These are phyloP conservation scores for Kitagawia praeruptora DNA, from an alignment of 129 eudicot species.

Conservation along the genomic window DNA sequence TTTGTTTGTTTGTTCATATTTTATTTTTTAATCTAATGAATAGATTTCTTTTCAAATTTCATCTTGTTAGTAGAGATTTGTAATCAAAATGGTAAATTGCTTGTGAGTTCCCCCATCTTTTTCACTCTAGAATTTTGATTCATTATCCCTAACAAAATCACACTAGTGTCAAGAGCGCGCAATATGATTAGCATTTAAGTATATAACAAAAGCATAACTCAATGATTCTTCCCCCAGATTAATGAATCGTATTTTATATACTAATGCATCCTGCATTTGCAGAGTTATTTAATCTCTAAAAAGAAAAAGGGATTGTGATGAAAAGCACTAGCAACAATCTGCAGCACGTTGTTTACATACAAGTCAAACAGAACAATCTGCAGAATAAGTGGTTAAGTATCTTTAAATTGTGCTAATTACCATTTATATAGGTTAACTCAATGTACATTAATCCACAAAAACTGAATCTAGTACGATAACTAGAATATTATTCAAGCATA, in stretches of 20 bases:
- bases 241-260: not conserved
- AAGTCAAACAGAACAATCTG: not conserved
- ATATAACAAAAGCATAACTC: not conserved
- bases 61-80: too few relatives aligned
- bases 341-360: not conserved
- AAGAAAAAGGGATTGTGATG: not conserved
- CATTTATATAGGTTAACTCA: not conserved
- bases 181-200: not conserved
- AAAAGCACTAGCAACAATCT: not conserved
- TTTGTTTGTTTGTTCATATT: too few relatives aligned
- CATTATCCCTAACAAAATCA: too few relatives aligned
- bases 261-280: conserved; percentile 2
- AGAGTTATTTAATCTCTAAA: not conserved
- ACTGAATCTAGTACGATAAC: not conserved
- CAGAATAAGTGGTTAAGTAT: not conserved
- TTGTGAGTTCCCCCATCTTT: too few relatives aligned
- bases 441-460: not conserved
- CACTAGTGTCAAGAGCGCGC: too few relatives aligned
- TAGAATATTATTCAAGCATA: not conserved
- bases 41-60: too few relatives aligned
- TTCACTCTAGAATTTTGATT: too few relatives aligned
- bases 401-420: not conserved
- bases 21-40: too few relatives aligned
- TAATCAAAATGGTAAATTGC: too few relatives aligned
- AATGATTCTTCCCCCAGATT: not conserved